These are phyloP conservation scores for Cladosporium colombiae DNA, from an alignment of 2,329 filamentous ascomycete genomes.

Conservation along the genomic window DNA sequence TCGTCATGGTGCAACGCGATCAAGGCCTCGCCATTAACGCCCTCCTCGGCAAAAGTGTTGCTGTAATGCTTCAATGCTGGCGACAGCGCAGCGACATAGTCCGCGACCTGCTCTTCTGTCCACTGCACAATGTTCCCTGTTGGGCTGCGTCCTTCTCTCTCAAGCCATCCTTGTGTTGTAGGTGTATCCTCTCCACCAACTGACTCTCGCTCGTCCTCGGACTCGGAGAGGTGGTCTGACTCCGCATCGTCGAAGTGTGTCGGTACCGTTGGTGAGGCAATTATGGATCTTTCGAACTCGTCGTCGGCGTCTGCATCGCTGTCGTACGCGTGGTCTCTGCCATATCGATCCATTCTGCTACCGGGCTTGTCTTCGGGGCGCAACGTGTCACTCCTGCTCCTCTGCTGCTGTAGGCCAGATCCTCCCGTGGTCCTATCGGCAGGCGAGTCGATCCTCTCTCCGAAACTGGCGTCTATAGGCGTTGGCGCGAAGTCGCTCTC, in stretches of 20 bases:
- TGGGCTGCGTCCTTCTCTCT: slow-evolving; percentile 53
- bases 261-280: slow-evolving; percentile 65
- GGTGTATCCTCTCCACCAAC: slow-evolving; percentile 67
- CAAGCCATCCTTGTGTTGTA: slow-evolving; percentile 56
- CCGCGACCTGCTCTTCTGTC: slow-evolving; percentile 84
- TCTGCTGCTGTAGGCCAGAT: slow-evolving; percentile 5
- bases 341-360: slow-evolving; percentile 37
- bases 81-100: slow-evolving; percentile 65
- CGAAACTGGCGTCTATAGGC: slow-evolving; percentile 37
- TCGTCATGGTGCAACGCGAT: slow-evolving; percentile 89
- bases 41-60: slow-evolving; percentile 68
- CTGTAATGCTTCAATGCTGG: slow-evolving; percentile 38
- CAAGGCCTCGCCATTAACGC: slow-evolving; percentile 88
- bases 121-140: slow-evolving; percentile 77
- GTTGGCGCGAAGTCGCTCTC: slow-evolving; percentile 35
- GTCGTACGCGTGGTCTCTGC: slow-evolving; percentile 57
- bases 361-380: not conserved
- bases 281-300: slow-evolving; percentile 73
- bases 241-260: slow-evolving; percentile 61
- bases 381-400: slow-evolving; percentile 9
- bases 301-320: slow-evolving; percentile 79
- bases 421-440: slow-evolving; percentile 23
- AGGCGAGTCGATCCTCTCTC: slow-evolving; percentile 28
- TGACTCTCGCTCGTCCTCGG: slow-evolving; percentile 39
- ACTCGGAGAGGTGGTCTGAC: slow-evolving; percentile 65